Conservation (phyloP, 805 yeast species). For the Citeromyces matritensis region DNA sequence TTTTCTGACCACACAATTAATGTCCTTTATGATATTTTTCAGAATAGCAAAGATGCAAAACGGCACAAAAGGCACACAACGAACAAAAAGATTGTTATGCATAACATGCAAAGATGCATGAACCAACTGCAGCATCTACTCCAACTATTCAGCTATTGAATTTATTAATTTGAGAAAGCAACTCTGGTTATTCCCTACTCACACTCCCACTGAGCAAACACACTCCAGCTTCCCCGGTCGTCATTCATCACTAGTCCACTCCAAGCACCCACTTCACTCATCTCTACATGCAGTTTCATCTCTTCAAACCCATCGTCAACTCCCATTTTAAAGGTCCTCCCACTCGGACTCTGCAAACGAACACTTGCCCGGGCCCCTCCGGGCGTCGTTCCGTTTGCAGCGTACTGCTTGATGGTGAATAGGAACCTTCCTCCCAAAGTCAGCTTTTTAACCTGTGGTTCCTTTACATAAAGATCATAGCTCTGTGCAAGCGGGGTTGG, state of each 20-base stretch:
- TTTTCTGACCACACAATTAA: too few relatives aligned
- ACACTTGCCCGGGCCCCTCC: constrained; percentile 40
- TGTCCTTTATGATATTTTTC: too few relatives aligned
- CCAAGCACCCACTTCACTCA: constrained; percentile 71
- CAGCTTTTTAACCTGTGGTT: constrained; percentile 67
- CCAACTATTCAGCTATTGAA: too few relatives aligned
- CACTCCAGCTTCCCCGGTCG: constrained; percentile 68
- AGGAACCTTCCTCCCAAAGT: constrained; percentile 41
- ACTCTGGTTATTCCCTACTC: too few relatives aligned
- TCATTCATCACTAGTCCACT: constrained; percentile 71
- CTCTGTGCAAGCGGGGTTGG: constrained; percentile 57
- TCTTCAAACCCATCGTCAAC: constrained; percentile 21
- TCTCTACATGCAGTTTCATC: constrained; percentile 44
- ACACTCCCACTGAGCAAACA: constrained; percentile 85
- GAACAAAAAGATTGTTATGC: too few relatives aligned
- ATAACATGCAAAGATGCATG: too few relatives aligned
- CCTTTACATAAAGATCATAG: constrained; percentile 67
- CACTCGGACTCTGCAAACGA: constrained; percentile 67
- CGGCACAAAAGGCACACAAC: too few relatives aligned
- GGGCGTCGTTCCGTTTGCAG: constrained; percentile 16
- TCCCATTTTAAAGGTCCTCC: constrained; percentile 47
- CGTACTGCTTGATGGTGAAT: constrained; percentile 51
- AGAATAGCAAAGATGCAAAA: too few relatives aligned
- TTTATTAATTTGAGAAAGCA: too few relatives aligned
- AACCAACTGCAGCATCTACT: too few relatives aligned